These are phyloP conservation scores for Wallacemonas sp. DNA, from an alignment of 208 protist species.

Conservation along the genomic window DNA sequence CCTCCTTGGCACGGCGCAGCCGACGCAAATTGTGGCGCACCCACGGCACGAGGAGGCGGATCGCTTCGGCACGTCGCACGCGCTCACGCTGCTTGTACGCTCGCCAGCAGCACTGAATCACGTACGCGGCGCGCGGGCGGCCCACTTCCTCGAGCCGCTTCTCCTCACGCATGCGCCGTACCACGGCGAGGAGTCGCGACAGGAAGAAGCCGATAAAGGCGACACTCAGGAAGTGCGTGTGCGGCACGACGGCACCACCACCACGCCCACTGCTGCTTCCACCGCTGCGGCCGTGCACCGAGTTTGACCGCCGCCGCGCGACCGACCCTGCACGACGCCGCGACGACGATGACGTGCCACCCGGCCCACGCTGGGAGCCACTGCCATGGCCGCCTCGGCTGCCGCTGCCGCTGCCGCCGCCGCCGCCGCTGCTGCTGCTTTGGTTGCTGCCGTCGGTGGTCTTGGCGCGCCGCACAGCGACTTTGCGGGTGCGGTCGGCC, in stretches of 20 bases:
- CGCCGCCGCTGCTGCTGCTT: not conserved
- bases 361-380: too few relatives aligned
- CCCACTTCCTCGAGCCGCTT: conserved; percentile 31
- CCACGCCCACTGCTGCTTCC: conserved; percentile 13
- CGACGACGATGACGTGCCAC: conserved; percentile 4
- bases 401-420: not conserved
- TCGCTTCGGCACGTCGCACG: conserved; percentile 28
- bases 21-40: conserved; percentile 37
- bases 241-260: conserved; percentile 5
- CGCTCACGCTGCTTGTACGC: conserved; percentile 40
- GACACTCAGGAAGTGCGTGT: conserved; percentile 15
- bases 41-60: conserved; percentile 53
- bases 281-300: not conserved
- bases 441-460: conserved; percentile 7
- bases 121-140: conserved; percentile 58
- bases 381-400: not conserved
- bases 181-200: conserved; percentile 32
- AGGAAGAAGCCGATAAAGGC: conserved; percentile 18
- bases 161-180: conserved; percentile 25
- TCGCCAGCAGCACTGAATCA: conserved; percentile 72
- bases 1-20: conserved; percentile 40
- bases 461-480: conserved; percentile 3
- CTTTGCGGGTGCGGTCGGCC: conserved; percentile 14
- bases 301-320: not conserved
- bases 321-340: not conserved